Conservation (phyloP, 495 filamentous ascomycete species). For the Venustampulla echinocandica region DNA sequence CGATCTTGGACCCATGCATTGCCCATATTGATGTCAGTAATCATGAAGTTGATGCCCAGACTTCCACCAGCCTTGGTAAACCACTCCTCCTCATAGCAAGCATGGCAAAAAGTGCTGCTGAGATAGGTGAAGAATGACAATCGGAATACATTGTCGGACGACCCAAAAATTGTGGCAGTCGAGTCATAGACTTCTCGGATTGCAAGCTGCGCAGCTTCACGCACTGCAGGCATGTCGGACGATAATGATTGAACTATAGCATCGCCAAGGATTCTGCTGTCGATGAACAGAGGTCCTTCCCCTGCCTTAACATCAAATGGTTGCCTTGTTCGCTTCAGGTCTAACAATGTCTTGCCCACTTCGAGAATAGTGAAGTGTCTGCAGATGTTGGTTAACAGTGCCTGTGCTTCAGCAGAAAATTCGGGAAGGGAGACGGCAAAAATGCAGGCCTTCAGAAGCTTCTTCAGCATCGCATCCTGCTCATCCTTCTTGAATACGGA, state of each 20-base stretch:
- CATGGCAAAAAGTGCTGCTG: constrained; percentile 76
- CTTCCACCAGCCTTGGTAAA: constrained; percentile 91
- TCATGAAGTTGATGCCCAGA: constrained; percentile 75
- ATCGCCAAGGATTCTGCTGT: constrained; percentile 77
- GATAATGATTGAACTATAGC: constrained; percentile 81
- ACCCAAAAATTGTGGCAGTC: constrained; percentile 73
- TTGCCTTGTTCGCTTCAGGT: constrained; percentile 60
- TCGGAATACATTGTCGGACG: constrained; percentile 54
- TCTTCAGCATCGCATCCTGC: constrained; percentile 73
- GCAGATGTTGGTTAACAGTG: constrained; percentile 69
- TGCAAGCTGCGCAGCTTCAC: constrained; percentile 73
- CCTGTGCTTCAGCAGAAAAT: constrained; percentile 59
- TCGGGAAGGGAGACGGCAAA: constrained; percentile 78
- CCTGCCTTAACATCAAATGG: constrained; percentile 76
- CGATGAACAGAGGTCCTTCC: constrained; percentile 78
- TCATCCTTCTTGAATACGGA: constrained; percentile 78
- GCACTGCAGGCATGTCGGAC: constrained; percentile 67
- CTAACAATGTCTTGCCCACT: constrained; percentile 67
- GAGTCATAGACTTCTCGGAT: constrained; percentile 70
- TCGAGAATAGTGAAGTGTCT: constrained; percentile 90
- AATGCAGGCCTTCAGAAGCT: constrained; percentile 79
- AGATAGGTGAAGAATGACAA: constrained; percentile 78
- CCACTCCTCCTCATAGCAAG: constrained; percentile 96
- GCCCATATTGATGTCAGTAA: constrained; percentile 70
- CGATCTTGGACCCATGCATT: constrained; percentile 72